Evolutionary conservation across 768 basidiomycete genomes (phyloP).

Genomic region (Porpolomopsis calyptriformis): DNA sequence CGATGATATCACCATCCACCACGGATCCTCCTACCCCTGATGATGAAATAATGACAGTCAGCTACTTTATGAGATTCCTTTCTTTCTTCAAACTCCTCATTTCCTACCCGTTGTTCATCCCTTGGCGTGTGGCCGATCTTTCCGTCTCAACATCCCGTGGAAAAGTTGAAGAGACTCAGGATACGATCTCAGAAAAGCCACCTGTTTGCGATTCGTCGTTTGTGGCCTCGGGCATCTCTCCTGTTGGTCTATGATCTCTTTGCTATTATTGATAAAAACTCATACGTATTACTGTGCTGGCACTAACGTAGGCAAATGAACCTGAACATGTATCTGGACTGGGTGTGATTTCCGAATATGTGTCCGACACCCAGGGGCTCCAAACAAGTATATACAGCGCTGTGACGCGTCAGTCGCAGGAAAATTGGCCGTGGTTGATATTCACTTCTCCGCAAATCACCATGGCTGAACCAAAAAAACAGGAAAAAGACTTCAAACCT

Average conservation of each 20-base stretch:
- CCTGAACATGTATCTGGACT: slow-evolving; percentile 15
- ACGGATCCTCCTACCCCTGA: slow-evolving; percentile 26
- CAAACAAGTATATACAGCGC: slow-evolving; percentile 38
- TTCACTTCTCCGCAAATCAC: slow-evolving; percentile 31
- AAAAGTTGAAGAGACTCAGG: background rate
- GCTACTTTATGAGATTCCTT: too few relatives aligned
- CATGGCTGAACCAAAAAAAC: slow-evolving; percentile 76
- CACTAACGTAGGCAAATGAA: slow-evolving; percentile 24
- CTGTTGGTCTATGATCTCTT: slow-evolving; percentile 40
- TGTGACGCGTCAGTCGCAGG: slow-evolving; percentile 52
- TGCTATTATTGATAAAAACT: slow-evolving; percentile 24
- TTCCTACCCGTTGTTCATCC: slow-evolving; percentile 39
- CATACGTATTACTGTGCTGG: slow-evolving; percentile 29
- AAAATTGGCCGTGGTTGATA: slow-evolving; percentile 17
- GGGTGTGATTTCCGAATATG: background rate
- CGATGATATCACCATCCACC: too few relatives aligned
- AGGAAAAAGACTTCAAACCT: slow-evolving; percentile 76
- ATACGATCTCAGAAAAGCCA: slow-evolving; percentile 14
- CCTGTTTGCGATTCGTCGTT: slow-evolving; percentile 9
- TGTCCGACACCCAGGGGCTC: background rate
- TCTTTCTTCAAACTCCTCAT: slow-evolving; percentile 39
- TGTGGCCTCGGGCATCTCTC: slow-evolving; percentile 23
- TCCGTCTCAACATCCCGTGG: slow-evolving; percentile 11
- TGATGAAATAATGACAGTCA: slow-evolving; percentile 11
- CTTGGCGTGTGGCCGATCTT: slow-evolving; percentile 28